These are phyloP conservation scores for Microdochium bolleyi DNA, from an alignment of 2,329 filamentous ascomycete species.

Conservation along the genomic window DNA sequence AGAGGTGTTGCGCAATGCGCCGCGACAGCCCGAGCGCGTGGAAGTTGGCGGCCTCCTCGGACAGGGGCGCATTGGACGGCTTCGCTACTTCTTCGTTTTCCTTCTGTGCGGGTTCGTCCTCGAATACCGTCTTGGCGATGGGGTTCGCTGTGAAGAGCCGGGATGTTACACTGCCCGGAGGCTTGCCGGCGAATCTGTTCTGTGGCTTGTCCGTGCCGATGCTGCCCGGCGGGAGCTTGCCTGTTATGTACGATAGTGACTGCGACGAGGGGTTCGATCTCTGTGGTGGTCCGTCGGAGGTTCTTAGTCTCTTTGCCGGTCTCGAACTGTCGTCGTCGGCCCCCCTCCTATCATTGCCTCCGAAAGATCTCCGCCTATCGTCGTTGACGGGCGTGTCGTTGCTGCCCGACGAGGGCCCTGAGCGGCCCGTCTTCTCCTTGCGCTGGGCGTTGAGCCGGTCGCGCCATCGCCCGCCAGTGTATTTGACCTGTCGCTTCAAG, in stretches of 20 bases:
- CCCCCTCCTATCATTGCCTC: slow-evolving; percentile 4
- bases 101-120: slow-evolving; percentile 35
- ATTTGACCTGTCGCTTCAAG: slow-evolving; percentile 52
- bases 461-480: slow-evolving; percentile 90
- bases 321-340: slow-evolving; percentile 17
- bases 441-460: slow-evolving; percentile 78
- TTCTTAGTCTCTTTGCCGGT: slow-evolving; percentile 37
- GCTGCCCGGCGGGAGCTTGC: slow-evolving; percentile 26
- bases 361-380: slow-evolving; percentile 7
- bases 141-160: slow-evolving; percentile 92
- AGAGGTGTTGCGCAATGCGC: slow-evolving; percentile 71
- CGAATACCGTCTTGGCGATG: slow-evolving; percentile 53
- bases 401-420: slow-evolving; percentile 14
- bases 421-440: slow-evolving; percentile 26
- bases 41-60: slow-evolving; percentile 78
- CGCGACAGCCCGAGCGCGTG: slow-evolving; percentile 76
- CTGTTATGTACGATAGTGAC: slow-evolving; percentile 22
- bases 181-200: slow-evolving; percentile 8
- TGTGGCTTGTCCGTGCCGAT: slow-evolving; percentile 12
- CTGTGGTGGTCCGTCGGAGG: slow-evolving; percentile 12
- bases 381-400: slow-evolving; percentile 20
- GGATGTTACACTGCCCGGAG: slow-evolving; percentile 56
- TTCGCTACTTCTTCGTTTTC: slow-evolving; percentile 53
- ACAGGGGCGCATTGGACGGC: slow-evolving; percentile 85
- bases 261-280: slow-evolving; percentile 8